These are phyloP conservation scores for Hanseniaspora thailandica DNA, from an alignment of 805 yeast species.

Conservation along the genomic window DNA sequence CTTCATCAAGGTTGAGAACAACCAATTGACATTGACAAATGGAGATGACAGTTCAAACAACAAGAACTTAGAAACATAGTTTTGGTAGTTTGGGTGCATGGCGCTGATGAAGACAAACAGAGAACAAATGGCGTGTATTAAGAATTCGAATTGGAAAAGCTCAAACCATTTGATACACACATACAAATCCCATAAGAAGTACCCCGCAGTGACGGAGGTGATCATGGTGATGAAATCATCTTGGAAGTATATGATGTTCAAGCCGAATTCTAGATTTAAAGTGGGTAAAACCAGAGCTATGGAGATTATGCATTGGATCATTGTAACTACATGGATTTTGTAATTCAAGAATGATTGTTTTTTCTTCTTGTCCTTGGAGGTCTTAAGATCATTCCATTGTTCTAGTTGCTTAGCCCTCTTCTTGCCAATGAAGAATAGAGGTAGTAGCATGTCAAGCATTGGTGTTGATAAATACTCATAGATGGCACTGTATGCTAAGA, in stretches of 20 bases:
- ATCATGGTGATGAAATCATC: slow-evolving; percentile 69
- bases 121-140: slow-evolving; percentile 76
- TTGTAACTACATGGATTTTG: slow-evolving; percentile 82
- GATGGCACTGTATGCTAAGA: slow-evolving; percentile 43
- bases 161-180: slow-evolving; percentile 54
- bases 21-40: slow-evolving; percentile 91
- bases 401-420: slow-evolving; percentile 30
- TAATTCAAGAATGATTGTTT: slow-evolving; percentile 47
- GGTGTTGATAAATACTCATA: slow-evolving; percentile 40
- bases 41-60: slow-evolving; percentile 86
- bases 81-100: slow-evolving; percentile 62
- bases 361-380: slow-evolving; percentile 31
- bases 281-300: slow-evolving; percentile 50
- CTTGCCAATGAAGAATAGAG: slow-evolving; percentile 1
- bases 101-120: slow-evolving; percentile 56
- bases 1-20: slow-evolving; percentile 35
- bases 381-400: slow-evolving; percentile 35
- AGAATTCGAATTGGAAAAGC: slow-evolving; percentile 69
- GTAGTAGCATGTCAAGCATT: not conserved
- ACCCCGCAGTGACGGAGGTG: slow-evolving; percentile 63
- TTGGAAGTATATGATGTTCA: slow-evolving; percentile 52
- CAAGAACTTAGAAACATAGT: slow-evolving; percentile 73
- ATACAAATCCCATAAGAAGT: slow-evolving; percentile 79
- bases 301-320: slow-evolving; percentile 68
- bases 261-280: slow-evolving; percentile 42